Base-by-base conservation (phyloP, 1,139 yeast genomes). In the Pneumocystis canis region DNA sequence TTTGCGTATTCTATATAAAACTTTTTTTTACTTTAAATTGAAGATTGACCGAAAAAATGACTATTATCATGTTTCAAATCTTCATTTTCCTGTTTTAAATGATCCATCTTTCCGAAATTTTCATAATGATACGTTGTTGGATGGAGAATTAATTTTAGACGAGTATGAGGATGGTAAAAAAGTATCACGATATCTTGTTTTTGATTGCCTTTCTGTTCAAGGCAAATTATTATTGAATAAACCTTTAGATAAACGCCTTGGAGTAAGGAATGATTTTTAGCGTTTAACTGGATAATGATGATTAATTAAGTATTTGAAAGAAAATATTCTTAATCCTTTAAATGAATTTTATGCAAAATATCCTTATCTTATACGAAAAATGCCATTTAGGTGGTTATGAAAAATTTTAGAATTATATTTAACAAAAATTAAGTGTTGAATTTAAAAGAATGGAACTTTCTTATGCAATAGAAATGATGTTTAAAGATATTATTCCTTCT, bases 381-480 rank as follows among this genome's bases (percentile, higher is more conserved):
- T 89, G 74, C 95, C 96, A 1, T 54, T 90, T 90, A 74, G 87
- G 59, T 57, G 30, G 3, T 3, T 20, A 20, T 7, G 11, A 20
- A 18, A 14, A 57, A 14, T 7, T 6, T 11, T 20, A 25, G n/a
- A 35, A 18, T 30, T 9, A 30, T 30, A 47, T 47, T 25, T 66
- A 31, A 58, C 65, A 32, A 85, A 70, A 82, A 37, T 2, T 2
- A 56, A 57, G 59, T 1, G 30, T 89, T 11, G 85, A 86, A 65
- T 84, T 89, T 78, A 92, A 92, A 71, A 81, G 84, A 66, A 90
- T 92, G 97, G 84, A 88, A 54, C 82, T 85, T 62, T 81, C 96
- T 4, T 89, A 86, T 71, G 87, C 85, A 63, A 81, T 95, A 9
- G 82, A 82, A 58, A 85, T 83, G 69, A 89, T 90, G n/a, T 84